These are phyloP conservation scores for Pichia phayaonensis DNA, from an alignment of 805 yeast genomes.

Conservation along the genomic window DNA sequence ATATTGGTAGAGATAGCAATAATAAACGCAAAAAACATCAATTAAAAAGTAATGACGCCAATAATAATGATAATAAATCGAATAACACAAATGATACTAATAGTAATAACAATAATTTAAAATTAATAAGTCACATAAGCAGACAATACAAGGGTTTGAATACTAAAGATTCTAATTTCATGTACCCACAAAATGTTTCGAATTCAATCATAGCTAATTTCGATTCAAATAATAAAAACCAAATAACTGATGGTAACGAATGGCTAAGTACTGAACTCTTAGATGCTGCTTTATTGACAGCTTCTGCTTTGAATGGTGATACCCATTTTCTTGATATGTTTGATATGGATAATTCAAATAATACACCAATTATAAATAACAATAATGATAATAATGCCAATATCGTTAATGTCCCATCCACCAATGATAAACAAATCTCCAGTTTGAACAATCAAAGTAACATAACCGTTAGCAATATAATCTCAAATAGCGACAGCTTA, in stretches of 20 bases:
- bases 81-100: not conserved
- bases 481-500: not conserved
- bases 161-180: not conserved
- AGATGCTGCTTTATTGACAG: constrained; percentile 67
- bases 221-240: not conserved
- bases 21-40: not conserved
- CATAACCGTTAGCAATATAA: not conserved
- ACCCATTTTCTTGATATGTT: constrained; percentile 50
- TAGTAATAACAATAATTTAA: not conserved
- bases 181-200: constrained; percentile 4
- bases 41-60: not conserved
- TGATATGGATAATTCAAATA: constrained; percentile 22
- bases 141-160: not conserved
- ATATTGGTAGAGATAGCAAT: too few relatives aligned
- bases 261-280: constrained; percentile 67
- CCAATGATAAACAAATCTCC: not conserved
- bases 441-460: not conserved
- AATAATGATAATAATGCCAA: not conserved
- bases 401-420: not conserved
- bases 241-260: constrained; percentile 37
- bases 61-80: too few relatives aligned
- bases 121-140: not conserved
- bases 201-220: constrained; percentile 1
- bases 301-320: constrained; percentile 61
- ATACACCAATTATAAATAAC: constrained; percentile 1